These are phyloP conservation scores for Neofusicoccum laricinum DNA, from an alignment of 2,329 filamentous ascomycete species.

Conservation along the genomic window DNA sequence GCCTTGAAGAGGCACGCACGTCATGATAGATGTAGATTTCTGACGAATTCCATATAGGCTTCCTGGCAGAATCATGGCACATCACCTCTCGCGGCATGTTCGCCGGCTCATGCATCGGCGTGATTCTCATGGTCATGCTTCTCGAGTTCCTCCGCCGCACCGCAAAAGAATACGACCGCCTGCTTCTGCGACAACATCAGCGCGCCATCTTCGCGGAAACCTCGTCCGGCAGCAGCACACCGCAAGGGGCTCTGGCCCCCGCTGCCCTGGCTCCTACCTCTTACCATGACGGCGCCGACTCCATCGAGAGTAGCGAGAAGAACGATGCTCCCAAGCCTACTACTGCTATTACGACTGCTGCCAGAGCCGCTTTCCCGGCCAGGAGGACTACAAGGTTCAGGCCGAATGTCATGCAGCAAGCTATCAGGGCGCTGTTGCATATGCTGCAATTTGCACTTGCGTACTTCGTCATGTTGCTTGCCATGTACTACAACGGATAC, in stretches of 20 bases:
- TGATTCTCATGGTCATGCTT: conserved; percentile 67
- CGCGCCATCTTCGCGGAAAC: conserved; percentile 15
- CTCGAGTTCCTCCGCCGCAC: conserved; percentile 71
- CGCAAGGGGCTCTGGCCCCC: neutral
- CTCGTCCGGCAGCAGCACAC: neutral
- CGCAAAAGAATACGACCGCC: conserved; percentile 70
- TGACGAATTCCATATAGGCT: conserved; percentile 44
- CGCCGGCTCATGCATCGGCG: conserved; percentile 75
- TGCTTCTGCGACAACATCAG: conserved; percentile 56
- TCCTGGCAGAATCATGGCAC: conserved; percentile 68
- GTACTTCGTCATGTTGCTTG: conserved; percentile 74
- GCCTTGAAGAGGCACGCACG: no score
- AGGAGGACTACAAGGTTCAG: conserved; percentile 30
- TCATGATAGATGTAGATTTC: neutral
- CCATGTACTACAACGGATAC: conserved; percentile 67
- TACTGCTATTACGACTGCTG: neutral
- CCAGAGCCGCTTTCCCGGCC: neutral
- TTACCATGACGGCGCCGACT: neutral
- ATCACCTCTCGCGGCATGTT: conserved; percentile 69
- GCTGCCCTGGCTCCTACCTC: neutral
- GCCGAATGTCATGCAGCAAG: conserved; percentile 64
- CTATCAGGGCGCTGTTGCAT: conserved; percentile 64
- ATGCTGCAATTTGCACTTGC: conserved; percentile 70
- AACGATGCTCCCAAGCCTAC: neutral
- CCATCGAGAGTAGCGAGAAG: neutral